These are phyloP conservation scores for Penicillium riverlandense DNA, from an alignment of 495 filamentous ascomycete species.

Conservation along the genomic window DNA sequence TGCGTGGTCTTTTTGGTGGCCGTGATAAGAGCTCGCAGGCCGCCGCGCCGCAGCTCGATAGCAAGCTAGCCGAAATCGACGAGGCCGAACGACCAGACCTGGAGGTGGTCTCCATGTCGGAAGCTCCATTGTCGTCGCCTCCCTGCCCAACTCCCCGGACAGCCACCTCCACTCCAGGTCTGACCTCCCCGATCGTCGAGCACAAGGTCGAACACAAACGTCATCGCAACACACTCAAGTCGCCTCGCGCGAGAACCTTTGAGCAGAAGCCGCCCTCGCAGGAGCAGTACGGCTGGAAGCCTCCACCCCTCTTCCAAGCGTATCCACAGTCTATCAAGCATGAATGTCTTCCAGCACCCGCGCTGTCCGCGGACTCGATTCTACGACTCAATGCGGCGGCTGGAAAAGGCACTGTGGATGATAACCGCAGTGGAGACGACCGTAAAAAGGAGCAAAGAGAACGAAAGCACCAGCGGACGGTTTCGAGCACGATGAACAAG, in stretches of 20 bases:
- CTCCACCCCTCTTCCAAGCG: slow-evolving; percentile 83
- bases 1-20: slow-evolving; percentile 30
- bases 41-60: slow-evolving; percentile 6
- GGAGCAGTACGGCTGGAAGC: slow-evolving; percentile 52
- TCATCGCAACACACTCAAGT: slow-evolving; percentile 15
- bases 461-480: slow-evolving; percentile 38
- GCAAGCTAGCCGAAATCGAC: slow-evolving; percentile 28
- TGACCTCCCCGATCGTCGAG: slow-evolving; percentile 17
- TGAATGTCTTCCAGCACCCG: slow-evolving; percentile 41
- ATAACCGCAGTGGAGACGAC: slow-evolving; percentile 1
- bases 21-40: slow-evolving; percentile 28
- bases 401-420: slow-evolving; percentile 25
- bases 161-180: slow-evolving; percentile 14
- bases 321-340: slow-evolving; percentile 74
- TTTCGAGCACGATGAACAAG: slow-evolving; percentile 55
- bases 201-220: neutral
- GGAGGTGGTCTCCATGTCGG: slow-evolving; percentile 6
- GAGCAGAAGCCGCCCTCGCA: slow-evolving; percentile 13
- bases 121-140: slow-evolving; percentile 19
- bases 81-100: slow-evolving; percentile 15
- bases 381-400: slow-evolving; percentile 44
- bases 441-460: slow-evolving; percentile 38
- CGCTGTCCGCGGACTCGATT: slow-evolving; percentile 50
- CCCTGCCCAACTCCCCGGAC: slow-evolving; percentile 20
- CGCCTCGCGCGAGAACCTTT: slow-evolving; percentile 11